A percentile compares a stretch with the other conserved stretches of the same genome.
Evolutionary conservation across 2,329 filamentous ascomycete genomes (phyloP).

Genomic region (Ceratocystis huliohia): DNA sequence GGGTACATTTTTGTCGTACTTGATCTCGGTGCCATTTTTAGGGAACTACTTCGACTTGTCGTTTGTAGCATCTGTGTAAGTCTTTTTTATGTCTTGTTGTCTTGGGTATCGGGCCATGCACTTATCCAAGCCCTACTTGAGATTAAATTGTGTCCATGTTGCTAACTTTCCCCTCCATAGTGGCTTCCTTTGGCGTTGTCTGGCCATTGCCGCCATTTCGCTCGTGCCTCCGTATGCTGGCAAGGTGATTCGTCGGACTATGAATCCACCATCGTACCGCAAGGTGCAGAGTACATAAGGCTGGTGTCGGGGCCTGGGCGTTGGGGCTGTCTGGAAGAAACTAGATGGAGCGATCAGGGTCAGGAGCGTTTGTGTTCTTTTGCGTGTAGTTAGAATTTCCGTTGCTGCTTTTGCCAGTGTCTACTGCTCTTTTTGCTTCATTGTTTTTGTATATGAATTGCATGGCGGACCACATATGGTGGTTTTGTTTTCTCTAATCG

Average conservation of each 20-base stretch:
- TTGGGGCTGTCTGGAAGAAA: neutral
- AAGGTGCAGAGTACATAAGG: conserved; percentile 66
- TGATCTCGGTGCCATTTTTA: conserved; percentile 73
- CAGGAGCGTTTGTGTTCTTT: neutral
- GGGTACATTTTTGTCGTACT: conserved; percentile 69
- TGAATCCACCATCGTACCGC: conserved; percentile 86
- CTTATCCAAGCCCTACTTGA: neutral
- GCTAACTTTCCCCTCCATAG: conserved; percentile 29
- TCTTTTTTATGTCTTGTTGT: conserved; percentile 20
- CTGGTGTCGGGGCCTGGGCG: neutral
- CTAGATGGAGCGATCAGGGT: no score
- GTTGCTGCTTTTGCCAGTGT: conserved; percentile 3
- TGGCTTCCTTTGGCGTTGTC: conserved; percentile 79
- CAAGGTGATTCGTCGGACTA: conserved; percentile 70
- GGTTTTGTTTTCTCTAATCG: neutral
- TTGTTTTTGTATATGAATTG: conserved; percentile 11
- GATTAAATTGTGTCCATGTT: neutral
- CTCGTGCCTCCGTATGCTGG: conserved; percentile 76
- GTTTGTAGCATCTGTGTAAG: conserved; percentile 60
- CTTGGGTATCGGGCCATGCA: no score
- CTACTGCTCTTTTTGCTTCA: neutral
- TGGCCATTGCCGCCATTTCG: conserved; percentile 65
- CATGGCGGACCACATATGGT: neutral
- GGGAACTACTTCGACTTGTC: conserved; percentile 77
- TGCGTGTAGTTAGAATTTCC: neutral